phyloP scores from a whole-genome alignment of 192 early-diverging fungal genomes.

The Umbelopsis vinacea region DNA sequence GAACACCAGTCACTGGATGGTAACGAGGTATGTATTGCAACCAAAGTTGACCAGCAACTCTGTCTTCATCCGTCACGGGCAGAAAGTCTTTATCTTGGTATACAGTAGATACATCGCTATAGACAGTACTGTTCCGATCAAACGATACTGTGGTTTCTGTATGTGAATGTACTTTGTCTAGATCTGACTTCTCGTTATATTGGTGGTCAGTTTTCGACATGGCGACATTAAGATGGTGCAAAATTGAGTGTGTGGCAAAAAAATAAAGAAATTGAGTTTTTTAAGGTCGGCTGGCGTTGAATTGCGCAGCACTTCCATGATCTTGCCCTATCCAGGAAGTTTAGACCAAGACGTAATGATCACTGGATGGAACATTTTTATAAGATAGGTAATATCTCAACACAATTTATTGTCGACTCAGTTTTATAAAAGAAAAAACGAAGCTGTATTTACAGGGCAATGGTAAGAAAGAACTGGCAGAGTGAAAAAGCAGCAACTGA shows the following conservation, averaged over 20 bases:
- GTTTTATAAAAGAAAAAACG: not conserved
- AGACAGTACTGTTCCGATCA: not conserved
- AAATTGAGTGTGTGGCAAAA: too few relatives aligned
- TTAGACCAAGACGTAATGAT: not conserved
- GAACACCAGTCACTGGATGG: not conserved
- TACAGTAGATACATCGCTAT: not conserved
- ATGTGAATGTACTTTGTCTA: not conserved
- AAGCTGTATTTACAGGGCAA: conserved; percentile 23
- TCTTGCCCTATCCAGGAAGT: not conserved
- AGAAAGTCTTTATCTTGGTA: conserved; percentile 8
- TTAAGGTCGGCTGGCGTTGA: not conserved
- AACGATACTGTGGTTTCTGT: not conserved
- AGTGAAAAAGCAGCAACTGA: not conserved
- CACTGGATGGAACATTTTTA: not conserved
- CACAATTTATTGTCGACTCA: not conserved
- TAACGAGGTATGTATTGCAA: conserved; percentile 9
- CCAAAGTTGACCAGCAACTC: not conserved
- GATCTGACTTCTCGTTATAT: not conserved
- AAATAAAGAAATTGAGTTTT: not conserved
- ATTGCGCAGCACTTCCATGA: not conserved
- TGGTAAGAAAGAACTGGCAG: not conserved
- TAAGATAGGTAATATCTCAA: not conserved
- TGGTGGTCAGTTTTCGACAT: too few relatives aligned
- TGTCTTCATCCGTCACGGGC: not conserved
- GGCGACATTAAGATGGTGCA: too few relatives aligned